These are phyloP conservation scores for Zymoseptoria passerinii DNA, from an alignment of 2,329 filamentous ascomycete species.

Conservation along the genomic window DNA sequence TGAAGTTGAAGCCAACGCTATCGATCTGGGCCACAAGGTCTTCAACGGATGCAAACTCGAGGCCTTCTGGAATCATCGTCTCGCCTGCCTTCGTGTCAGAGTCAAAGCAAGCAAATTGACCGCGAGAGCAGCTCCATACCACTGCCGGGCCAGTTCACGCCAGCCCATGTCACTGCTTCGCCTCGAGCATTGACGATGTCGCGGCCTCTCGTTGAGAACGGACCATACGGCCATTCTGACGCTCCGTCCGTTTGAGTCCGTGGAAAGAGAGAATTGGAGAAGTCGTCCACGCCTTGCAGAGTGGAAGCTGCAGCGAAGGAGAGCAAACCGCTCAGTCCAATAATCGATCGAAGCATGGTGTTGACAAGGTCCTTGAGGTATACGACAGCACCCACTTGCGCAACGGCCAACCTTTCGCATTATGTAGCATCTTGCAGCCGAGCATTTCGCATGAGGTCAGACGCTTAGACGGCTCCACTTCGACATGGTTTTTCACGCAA, in stretches of 20 bases:
- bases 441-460: background rate
- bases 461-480: background rate
- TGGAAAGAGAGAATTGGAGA: background rate
- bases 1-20: constrained; percentile 28
- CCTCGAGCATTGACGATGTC: constrained; percentile 16
- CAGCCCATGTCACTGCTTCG: constrained; percentile 24
- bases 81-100: constrained; percentile 11
- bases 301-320: background rate
- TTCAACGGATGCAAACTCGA: constrained; percentile 26
- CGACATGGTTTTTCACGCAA: background rate
- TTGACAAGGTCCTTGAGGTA: background rate
- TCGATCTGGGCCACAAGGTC: constrained; percentile 25
- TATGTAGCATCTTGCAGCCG: background rate
- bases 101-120: background rate
- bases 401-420: background rate
- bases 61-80: constrained; percentile 29
- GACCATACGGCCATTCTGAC: constrained; percentile 24
- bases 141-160: constrained; percentile 29
- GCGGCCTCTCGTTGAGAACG: constrained; percentile 28
- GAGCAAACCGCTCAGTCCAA: background rate
- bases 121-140: background rate
- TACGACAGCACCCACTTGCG: background rate
- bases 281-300: background rate
- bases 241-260: background rate
- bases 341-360: background rate